Evolutionary conservation across 306 rosid genomes (phyloP).

Genomic region (Comarum palustre): DNA sequence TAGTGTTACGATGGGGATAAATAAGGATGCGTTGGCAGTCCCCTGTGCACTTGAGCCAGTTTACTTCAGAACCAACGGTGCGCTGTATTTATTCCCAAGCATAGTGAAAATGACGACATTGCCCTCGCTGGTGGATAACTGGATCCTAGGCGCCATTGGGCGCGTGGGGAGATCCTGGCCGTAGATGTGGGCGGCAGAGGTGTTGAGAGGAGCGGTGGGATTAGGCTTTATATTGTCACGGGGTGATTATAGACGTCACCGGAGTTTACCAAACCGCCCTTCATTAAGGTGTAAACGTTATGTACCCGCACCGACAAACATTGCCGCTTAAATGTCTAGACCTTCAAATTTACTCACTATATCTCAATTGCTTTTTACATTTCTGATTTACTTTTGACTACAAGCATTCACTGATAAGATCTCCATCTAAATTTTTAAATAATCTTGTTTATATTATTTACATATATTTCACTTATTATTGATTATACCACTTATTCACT

Average conservation of each 20-base stretch:
- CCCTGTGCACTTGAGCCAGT: conserved; percentile 36
- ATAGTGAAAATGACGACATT: conserved; percentile 24
- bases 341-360: too few species aligned
- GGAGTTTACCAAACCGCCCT: neutral
- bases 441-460: too few species aligned
- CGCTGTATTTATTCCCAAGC: conserved; percentile 51
- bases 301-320: neutral
- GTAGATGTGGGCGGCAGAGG: neutral
- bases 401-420: too few species aligned
- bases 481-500: too few species aligned
- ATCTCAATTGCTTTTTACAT: too few species aligned
- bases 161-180: neutral
- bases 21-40: conserved; percentile 39
- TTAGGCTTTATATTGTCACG: neutral
- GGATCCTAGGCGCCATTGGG: conserved; percentile 13
- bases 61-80: conserved; percentile 61
- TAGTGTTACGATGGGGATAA: conserved; percentile 18
- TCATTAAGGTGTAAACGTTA: neutral
- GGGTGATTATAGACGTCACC: neutral
- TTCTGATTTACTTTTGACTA: too few species aligned
- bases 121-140: neutral
- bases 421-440: too few species aligned
- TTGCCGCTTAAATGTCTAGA: neutral
- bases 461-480: too few species aligned
- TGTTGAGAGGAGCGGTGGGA: neutral